Evolutionary conservation across 352 stramenopile genomes (phyloP), one percentile per base, ranked within the genome.

Genomic region (Globisporangium uncinulatum): DNA sequence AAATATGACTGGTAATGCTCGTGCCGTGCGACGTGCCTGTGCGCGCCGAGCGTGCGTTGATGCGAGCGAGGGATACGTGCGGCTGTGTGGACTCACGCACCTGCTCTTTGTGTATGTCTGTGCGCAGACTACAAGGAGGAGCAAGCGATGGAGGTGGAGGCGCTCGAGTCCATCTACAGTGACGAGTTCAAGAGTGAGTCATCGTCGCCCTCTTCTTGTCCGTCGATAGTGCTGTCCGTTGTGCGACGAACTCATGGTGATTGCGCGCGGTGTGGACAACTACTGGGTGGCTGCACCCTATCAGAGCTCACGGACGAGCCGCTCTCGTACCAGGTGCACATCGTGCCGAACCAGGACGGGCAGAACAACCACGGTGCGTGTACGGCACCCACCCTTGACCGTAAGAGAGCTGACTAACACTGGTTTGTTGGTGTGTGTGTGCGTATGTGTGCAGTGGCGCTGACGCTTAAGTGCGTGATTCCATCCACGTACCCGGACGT

Each of bases 121-220:
- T 54, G 24, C 45, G 55, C 37, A 92, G 85, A 95, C 71, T 93
- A 95, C 75, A 83, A 82, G 59, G 85, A 93, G 66, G 85, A 95
- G 56, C 83, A 94, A 69, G 70, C 67, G 64, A 95, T 95, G 85
- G 85, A 95, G 73, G 83, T 92, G 65, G 85, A 95, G 61, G 85
- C 85, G 46, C 81, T 95, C 58, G 85, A 94, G 61, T 82, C 85
- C 67, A 95, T 95, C 54, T 95, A 95, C 67, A 94, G 92, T 78
- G 79, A 95, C 66, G 85, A 95, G 61, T 95, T 95, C 69, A 86
- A 66, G 52, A 86, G 85, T 95, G 68, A 50, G 79, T 78, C 11
- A 37, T 14, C 9, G 9, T 8, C 15, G 6, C 50, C 29, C 44
- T 20, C 36, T 39, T 31, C 42, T 56, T 24, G 14, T 0, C 37